A percentile compares a stretch with the other conserved stretches of the same genome.
phyloP scores from a whole-genome alignment of 163 green algal genomes.

The Scenedesmus sp. region DNA sequence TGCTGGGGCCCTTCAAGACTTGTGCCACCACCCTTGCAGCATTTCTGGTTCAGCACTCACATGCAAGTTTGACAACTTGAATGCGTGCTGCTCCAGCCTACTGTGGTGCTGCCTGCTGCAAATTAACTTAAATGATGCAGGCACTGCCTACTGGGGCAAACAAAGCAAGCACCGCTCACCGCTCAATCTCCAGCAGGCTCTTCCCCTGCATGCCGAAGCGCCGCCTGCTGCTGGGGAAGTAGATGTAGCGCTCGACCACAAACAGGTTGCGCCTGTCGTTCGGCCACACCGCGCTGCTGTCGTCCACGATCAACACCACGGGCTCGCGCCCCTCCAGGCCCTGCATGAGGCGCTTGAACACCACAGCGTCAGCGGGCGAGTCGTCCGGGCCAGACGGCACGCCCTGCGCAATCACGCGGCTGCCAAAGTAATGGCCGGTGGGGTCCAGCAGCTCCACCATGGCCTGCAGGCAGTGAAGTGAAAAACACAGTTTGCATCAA shows the following conservation, averaged over 20 bases:
- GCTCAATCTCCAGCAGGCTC: conserved; percentile 74
- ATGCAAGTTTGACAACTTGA: too few relatives aligned
- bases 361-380: conserved; percentile 29
- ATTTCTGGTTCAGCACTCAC: too few relatives aligned
- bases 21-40: too few relatives aligned
- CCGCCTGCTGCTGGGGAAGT: conserved; percentile 68
- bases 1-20: too few relatives aligned
- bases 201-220: conserved; percentile 58
- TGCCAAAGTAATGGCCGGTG: conserved; percentile 70
- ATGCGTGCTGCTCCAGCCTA: not conserved
- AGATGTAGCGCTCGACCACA: conserved; percentile 80
- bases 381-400: conserved; percentile 10
- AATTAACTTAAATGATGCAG: not conserved
- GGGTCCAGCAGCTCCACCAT: conserved; percentile 83
- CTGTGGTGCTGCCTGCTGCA: too few relatives aligned
- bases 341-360: conserved; percentile 73
- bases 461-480: conserved; percentile 47
- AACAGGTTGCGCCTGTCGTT: conserved; percentile 75
- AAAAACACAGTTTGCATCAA: too few relatives aligned
- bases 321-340: conserved; percentile 64
- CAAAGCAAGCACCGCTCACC: conserved; percentile 44
- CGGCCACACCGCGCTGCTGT: conserved; percentile 74
- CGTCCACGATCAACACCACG: conserved; percentile 69
- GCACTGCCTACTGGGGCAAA: not conserved
- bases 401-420: conserved; percentile 74